Evolutionary conservation across 78 protist genomes (phyloP), one percentile per base, ranked within the genome.

Genomic region (Dictyostelium intermedium): DNA sequence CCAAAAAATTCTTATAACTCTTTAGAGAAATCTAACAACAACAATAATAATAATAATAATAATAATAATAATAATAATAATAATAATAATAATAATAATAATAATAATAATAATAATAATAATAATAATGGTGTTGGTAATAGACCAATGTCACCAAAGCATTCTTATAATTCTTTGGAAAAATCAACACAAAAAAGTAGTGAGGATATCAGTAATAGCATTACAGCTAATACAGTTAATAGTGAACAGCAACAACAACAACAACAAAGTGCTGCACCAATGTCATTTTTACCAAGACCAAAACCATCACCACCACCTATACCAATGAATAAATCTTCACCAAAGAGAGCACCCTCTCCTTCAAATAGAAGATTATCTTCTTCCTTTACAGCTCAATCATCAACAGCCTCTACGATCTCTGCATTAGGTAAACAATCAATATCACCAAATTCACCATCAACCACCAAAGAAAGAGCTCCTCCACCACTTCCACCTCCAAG

Each of bases 311-410:
- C 91, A 30, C 91, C 91, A 16, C 30, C 47, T 43, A 16, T 7
- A 25, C 70, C 45, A 18, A 7, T 30, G 14, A 20, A 25, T 32
- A 56, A 74, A 74, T 27, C 16, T 20, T 35, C 81, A 74, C 81
- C 87, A 60, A 82, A 82, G 41, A 82, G 76, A 61, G 87, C 76
- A 32, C 87, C 87, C 34, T 82, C 87, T 20, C 87, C 87, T 11
- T 13, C 43, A 60, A 20, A 60, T 9, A 78, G 32, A 56, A 63
- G 77, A 34, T 37, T 23, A 56, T 53, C 85, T 3, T 23, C 72
- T 6, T 30, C 56, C 5, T 35, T 43, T 34, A 78, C 27, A 1
- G n/a, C 66, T 41, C 60, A 16, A 41, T 77, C 83, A 41, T 5
- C 83, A 77, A 20, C 66, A 43, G 5, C 63, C 30, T 16, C 83